Evolutionary conservation across 1,284 basidiomycete species (phyloP), one percentile per base, ranked within the genome.

Genomic region (Rhodotorula sp.): DNA sequence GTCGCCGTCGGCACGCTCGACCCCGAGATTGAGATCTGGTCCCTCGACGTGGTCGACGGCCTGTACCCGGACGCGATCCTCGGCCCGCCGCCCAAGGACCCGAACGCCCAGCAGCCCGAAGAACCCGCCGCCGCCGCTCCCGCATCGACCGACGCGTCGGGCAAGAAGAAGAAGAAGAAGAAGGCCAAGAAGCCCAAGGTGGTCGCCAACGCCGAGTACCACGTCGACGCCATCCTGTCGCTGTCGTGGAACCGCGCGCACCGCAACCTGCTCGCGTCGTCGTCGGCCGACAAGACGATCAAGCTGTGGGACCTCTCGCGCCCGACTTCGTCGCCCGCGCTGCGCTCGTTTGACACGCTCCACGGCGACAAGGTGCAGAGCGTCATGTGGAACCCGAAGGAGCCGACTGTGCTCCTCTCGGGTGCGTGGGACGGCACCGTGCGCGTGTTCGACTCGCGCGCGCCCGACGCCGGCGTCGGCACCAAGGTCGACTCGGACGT

Each of bases 21-120:
- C 77, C 96, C 96, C 21, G 93, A 96, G 79, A 98, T 99, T 77
- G 97, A 99, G 82, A 94, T 99, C 77, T 99, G 96, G 94, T 93
- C 92, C 56, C 86, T 98, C 75, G 95, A 99, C 80, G 86, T 91
- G 41, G 87, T 99, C 65, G 97, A 99, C 79, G 89, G 92, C 16
- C 90, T 98, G 84, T 99, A 97, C 80, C 97, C 97, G 0, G 88
- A 91, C 75, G 89, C 90, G 69, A 89, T 99, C 67, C 88, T 99
- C 42, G 97, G 97, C 16, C 88, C 92, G 55, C 70, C 74, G 23
- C 90, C 91, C 90, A 95, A 80, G 50, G 77, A 70, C 49, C 59
- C 67, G 88, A 90, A 79, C 90, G 87, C 68, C n/a, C 61, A 89
- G 64, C 88, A 61, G 56, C 88, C n/a, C 89, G 91, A 79, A 84